Conservation (phyloP, 2,329 filamentous ascomycete genomes). For the Catunica adiposa region DNA sequence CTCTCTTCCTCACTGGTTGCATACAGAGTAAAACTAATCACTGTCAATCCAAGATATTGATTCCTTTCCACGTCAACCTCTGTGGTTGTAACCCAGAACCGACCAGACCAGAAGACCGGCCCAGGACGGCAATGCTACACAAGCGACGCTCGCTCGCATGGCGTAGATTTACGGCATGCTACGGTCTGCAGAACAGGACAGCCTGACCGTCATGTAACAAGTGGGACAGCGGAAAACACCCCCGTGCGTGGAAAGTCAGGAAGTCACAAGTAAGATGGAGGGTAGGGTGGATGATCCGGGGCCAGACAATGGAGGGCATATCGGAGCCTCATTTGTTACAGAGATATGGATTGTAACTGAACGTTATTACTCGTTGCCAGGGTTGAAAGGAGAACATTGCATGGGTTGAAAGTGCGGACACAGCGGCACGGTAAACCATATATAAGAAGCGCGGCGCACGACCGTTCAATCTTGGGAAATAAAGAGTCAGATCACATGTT, state of each 20-base stretch:
- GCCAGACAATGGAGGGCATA: background rate
- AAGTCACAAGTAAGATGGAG: no score
- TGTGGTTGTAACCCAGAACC: background rate
- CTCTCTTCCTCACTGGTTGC: no score
- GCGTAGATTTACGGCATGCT: background rate
- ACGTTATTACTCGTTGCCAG: background rate
- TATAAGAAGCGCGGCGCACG: background rate
- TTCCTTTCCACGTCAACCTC: background rate
- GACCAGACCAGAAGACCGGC: background rate
- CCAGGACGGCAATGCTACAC: background rate
- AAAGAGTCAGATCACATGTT: background rate
- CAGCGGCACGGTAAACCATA: background rate
- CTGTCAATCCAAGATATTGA: no score
- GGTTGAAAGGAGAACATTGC: slow-evolving; percentile 2
- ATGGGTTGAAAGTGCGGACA: background rate
- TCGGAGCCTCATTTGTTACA: background rate
- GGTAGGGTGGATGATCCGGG: no score
- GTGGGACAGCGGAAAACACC: background rate
- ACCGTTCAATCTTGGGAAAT: background rate
- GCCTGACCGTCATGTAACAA: background rate
- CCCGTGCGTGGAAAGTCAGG: background rate
- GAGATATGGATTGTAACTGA: background rate
- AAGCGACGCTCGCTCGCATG: background rate
- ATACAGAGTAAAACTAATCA: no score
- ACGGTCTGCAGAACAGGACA: background rate